Percentiles rank a stretch among this genome's conserved stretches.
phyloP scores from a whole-genome alignment of 2,329 filamentous ascomycete genomes.

The Coccinonectria pachysandricola region DNA sequence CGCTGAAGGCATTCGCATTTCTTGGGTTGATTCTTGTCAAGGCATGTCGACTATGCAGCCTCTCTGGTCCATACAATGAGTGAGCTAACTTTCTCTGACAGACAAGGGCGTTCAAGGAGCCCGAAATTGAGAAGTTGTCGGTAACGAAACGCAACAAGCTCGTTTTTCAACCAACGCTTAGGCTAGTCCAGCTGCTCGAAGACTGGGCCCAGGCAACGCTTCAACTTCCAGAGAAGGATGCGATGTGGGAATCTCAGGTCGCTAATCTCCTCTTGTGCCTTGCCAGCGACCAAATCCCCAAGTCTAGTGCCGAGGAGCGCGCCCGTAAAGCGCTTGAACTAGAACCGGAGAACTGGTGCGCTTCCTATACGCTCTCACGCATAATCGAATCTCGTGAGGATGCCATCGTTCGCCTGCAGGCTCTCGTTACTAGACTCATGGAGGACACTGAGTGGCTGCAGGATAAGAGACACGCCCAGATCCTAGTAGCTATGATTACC shows the following conservation, averaged over 20 bases:
- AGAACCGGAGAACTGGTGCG: constrained; percentile 1
- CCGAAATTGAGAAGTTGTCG: neutral
- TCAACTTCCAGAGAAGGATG: constrained; percentile 1
- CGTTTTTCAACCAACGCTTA: constrained; percentile 1
- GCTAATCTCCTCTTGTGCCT: constrained; percentile 1
- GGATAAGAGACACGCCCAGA: neutral
- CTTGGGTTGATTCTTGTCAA: constrained; percentile 1
- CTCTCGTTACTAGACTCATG: constrained; percentile 1
- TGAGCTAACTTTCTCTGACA: no score
- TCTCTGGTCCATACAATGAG: no score
- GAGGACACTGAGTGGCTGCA: constrained; percentile 1
- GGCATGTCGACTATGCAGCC: neutral
- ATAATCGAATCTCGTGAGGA: neutral
- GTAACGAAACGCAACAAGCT: no score
- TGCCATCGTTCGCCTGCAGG: neutral
- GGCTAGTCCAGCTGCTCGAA: constrained; percentile 2
- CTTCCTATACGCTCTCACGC: constrained; percentile 1
- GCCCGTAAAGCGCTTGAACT: constrained; percentile 4
- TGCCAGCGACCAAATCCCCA: constrained; percentile 1
- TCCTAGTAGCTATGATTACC: constrained; percentile 1
- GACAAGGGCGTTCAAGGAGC: no score
- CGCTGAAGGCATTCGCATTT: neutral
- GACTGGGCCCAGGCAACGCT: constrained; percentile 1
- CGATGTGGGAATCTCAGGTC: constrained; percentile 3
- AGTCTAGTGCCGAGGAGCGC: neutral